A percentile compares a stretch with the other conserved stretches of the same genome.
Conservation (phyloP, 2,329 filamentous ascomycete genomes). For the Cordyceps sp. region DNA sequence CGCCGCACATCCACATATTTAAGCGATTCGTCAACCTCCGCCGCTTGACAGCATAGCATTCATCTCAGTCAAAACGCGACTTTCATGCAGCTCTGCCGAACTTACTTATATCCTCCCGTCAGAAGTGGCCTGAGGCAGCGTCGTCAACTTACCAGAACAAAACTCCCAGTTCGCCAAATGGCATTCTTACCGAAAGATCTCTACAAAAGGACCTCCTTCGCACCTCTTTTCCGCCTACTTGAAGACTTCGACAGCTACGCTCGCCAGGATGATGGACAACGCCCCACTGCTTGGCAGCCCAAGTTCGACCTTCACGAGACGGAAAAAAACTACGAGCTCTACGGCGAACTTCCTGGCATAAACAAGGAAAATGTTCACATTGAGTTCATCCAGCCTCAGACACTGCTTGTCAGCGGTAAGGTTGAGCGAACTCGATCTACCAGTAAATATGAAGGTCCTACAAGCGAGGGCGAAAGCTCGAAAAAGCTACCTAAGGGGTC, state of each 20-base stretch:
- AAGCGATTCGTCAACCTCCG: too few relatives aligned
- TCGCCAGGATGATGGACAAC: slow-evolving; percentile 15
- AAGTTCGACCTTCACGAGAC: slow-evolving; percentile 67
- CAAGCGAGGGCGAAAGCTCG: slow-evolving; percentile 21
- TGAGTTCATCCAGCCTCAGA: slow-evolving; percentile 65
- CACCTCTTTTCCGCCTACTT: slow-evolving; percentile 45
- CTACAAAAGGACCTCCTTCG: too few relatives aligned
- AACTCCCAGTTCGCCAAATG: too few relatives aligned
- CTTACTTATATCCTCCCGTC: too few relatives aligned
- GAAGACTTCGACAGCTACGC: slow-evolving; percentile 46
- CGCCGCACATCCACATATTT: too few relatives aligned
- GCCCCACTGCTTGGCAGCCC: slow-evolving; percentile 46
- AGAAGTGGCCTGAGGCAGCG: too few relatives aligned
- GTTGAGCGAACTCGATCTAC: slow-evolving; percentile 47
- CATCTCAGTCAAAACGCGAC: too few relatives aligned
- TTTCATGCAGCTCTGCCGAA: too few relatives aligned
- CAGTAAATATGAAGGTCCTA: slow-evolving; percentile 51
- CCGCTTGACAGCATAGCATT: too few relatives aligned
- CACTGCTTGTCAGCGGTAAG: slow-evolving; percentile 52
- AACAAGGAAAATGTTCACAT: slow-evolving; percentile 58
- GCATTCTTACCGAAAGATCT: too few relatives aligned
- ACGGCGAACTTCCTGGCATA: slow-evolving; percentile 65
- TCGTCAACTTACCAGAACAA: too few relatives aligned
- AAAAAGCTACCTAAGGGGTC: too few relatives aligned
- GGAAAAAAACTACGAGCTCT: slow-evolving; percentile 52